Evolutionary conservation across 2,329 filamentous ascomycete species (phyloP), one percentile per base, ranked within the genome.

Genomic region (Apiospora saccharicola): DNA sequence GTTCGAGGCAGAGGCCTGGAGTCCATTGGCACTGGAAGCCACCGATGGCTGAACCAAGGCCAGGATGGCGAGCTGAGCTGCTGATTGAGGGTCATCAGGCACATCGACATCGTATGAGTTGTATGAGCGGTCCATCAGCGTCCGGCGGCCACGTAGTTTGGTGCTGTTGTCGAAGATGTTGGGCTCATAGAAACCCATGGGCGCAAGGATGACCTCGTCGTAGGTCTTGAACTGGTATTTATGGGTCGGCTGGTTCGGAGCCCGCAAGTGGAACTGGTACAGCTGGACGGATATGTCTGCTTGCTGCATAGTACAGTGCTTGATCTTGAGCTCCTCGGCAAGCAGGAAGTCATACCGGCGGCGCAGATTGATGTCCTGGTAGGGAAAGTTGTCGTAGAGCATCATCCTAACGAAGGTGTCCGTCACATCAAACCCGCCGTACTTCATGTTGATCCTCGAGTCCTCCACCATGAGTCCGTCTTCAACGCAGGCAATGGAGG

Each of bases 151-250:
- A 26, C 88, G 85, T 14, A 98, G 88, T 85, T 99, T 99, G 47
- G 89, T 84, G 41, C 88, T 90, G 77, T 95, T 92, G 80, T 97
- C 94, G 76, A 98, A 98, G 71, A 98, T 92, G 2, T 89, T 86
- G 0, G 96, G 96, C 73, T 96, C 93, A 81, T 97, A 98, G 78
- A 95, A 93, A n/a, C 95, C 95, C 92, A 98, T 94, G 0, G 95
- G 93, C 0, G 96, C 93, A n/a, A 99, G 87, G 77, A 97, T 94
- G 30, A 97, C 93, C 82, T 98, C 96, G 77, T 99, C 96, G 79
- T 98, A 99, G 0, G 94, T 95, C 86, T 98, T 98, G 87, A 98
- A 98, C 53, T 91, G 90, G 82, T 97, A 98, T 82, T 98, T 98
- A 75, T 92, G 90, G 1, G 96, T 99, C 70, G 96, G 92, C 80